Evolutionary conservation across 2,329 filamentous ascomycete species (phyloP).

Genomic region (Fusarium pseudocircinatum): DNA sequence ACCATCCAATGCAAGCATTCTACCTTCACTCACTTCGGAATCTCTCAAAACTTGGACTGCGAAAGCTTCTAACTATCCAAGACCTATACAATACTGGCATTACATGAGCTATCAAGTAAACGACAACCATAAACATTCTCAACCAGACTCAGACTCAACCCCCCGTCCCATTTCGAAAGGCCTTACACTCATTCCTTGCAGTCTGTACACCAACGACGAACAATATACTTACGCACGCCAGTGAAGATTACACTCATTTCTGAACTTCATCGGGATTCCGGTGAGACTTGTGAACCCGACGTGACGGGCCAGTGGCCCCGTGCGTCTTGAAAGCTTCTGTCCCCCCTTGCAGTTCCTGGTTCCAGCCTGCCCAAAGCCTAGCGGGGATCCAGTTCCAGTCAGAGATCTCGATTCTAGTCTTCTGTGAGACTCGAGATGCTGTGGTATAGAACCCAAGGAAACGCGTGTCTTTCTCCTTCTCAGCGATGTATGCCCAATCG

Average conservation of each 20-base stretch:
- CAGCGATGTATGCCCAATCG: neutral
- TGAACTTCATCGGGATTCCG: neutral
- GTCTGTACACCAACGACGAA: neutral
- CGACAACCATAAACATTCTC: neutral
- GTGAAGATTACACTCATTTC: neutral
- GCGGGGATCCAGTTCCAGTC: neutral
- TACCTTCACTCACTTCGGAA: accelerated
- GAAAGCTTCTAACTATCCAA: neutral
- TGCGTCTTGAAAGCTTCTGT: neutral
- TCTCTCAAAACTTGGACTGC: too few relatives aligned
- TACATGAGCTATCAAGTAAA: neutral
- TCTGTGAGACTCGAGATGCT: neutral
- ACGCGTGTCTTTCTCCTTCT: neutral
- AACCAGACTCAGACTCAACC: neutral
- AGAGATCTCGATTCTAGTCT: neutral
- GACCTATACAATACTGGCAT: neutral
- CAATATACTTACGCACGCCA: too few relatives aligned
- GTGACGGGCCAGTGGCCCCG: neutral
- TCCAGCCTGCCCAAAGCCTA: neutral
- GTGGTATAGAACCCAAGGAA: neutral
- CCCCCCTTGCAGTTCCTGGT: neutral
- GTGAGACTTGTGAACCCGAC: neutral
- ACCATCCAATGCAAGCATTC: neutral
- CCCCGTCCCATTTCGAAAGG: neutral
- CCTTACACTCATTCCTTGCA: neutral